phyloP scores from a whole-genome alignment of 164 flowering plant genomes.

The Platanus orientalis region DNA sequence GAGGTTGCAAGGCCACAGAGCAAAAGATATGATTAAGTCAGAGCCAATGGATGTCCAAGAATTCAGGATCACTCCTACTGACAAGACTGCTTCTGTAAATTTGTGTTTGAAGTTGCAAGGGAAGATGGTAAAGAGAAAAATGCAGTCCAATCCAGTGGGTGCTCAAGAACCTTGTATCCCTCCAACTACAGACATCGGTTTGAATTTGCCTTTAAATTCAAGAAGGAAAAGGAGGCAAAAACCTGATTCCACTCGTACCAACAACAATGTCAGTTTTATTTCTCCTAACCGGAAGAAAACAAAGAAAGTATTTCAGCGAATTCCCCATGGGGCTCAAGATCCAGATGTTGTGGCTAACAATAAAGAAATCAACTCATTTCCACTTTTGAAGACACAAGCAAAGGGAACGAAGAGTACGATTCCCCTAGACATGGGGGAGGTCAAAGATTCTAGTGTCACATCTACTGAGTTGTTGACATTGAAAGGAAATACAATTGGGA shows the following conservation, averaged over 20 bases:
- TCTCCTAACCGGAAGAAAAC: neutral
- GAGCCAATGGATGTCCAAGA: neutral
- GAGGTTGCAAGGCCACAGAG: conserved; percentile 8
- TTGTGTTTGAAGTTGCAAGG: conserved; percentile 7
- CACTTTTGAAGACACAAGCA: conserved; percentile 1
- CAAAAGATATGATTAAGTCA: conserved; percentile 1
- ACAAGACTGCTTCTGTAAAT: neutral
- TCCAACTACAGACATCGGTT: neutral
- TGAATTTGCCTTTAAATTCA: neutral
- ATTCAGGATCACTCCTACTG: conserved; percentile 7
- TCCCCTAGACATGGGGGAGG: conserved; percentile 1
- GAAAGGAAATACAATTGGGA: too few relatives aligned
- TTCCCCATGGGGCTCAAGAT: neutral
- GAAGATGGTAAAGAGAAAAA: conserved; percentile 11
- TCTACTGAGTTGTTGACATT: neutral
- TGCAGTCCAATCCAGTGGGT: neutral
- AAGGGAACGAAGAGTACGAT: conserved; percentile 6
- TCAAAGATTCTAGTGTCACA: conserved; percentile 7
- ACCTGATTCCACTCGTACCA: neutral
- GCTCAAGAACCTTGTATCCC: conserved; percentile 1
- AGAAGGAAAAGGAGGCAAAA: neutral
- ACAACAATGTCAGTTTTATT: neutral
- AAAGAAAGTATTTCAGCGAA: conserved; percentile 2
- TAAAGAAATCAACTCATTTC: neutral
- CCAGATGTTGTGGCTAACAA: neutral